Conservation (phyloP, 2,329 filamentous ascomycete genomes). For the Arachnomyces sp. region DNA sequence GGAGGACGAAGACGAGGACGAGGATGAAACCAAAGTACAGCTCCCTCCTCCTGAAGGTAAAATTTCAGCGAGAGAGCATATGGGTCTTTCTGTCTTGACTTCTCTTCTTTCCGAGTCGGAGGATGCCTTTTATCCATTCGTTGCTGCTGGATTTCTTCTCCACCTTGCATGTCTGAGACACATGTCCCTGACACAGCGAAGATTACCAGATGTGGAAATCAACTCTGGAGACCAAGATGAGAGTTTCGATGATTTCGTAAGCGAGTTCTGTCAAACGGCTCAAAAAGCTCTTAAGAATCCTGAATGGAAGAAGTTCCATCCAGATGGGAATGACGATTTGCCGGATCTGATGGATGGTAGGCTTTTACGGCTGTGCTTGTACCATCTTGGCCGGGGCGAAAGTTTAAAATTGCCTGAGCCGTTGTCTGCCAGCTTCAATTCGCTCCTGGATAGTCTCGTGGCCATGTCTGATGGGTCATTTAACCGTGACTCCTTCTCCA, state of each 20-base stretch:
- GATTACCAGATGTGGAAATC: slow-evolving; percentile 12
- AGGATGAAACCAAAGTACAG: no score
- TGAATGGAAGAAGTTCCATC: slow-evolving; percentile 27
- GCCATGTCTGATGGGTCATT: slow-evolving; percentile 3
- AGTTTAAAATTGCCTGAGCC: neutral
- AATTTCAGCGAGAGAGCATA: no score
- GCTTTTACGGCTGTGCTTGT: slow-evolving; percentile 25
- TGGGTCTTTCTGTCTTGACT: neutral
- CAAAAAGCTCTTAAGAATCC: slow-evolving; percentile 29
- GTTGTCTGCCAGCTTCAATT: neutral
- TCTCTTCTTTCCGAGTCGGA: slow-evolving; percentile 3
- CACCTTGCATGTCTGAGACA: slow-evolving; percentile 23
- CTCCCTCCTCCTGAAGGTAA: no score
- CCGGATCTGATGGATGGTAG: slow-evolving; percentile 52
- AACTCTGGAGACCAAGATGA: no score
- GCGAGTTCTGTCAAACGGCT: slow-evolving; percentile 16
- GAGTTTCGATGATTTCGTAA: no score
- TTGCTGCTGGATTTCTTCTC: slow-evolving; percentile 10
- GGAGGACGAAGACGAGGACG: neutral
- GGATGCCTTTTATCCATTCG: no score
- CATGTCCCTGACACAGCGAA: slow-evolving; percentile 21
- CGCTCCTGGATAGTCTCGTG: slow-evolving; percentile 6
- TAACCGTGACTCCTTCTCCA: neutral
- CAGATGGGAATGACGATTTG: slow-evolving; percentile 35
- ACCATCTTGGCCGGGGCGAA: slow-evolving; percentile 9